Conservation (phyloP, 192 early-diverging fungal species). For the Globomyces pollinis-pini region DNA sequence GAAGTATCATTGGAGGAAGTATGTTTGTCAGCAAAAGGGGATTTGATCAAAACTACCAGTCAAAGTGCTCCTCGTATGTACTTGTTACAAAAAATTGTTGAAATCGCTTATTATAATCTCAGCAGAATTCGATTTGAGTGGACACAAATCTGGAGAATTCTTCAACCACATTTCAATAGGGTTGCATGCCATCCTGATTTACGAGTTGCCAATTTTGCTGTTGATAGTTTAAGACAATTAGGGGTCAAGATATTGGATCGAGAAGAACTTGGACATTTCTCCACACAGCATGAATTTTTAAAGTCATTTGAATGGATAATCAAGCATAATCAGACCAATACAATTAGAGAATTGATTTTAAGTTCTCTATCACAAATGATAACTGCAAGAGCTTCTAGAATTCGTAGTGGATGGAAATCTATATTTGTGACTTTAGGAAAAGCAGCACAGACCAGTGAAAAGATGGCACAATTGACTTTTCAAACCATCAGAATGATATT, state of each 20-base stretch:
- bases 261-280: constrained; percentile 89
- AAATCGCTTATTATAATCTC: constrained; percentile 98
- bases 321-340: constrained; percentile 62
- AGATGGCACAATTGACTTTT: constrained; percentile 70
- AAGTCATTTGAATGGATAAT: constrained; percentile 83
- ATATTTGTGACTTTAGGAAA: constrained; percentile 58
- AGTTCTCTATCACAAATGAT: constrained; percentile 48
- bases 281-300: constrained; percentile 91
- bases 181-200: constrained; percentile 79
- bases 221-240: constrained; percentile 86
- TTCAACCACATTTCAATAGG: constrained; percentile 70
- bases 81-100: constrained; percentile 88
- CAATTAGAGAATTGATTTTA: constrained; percentile 60
- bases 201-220: constrained; percentile 77
- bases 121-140: constrained; percentile 89
- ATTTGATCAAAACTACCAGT: constrained; percentile 5
- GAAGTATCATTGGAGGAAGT: constrained; percentile 85
- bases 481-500: constrained; percentile 55
- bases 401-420: constrained; percentile 66
- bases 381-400: constrained; percentile 63
- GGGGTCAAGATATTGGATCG: constrained; percentile 90
- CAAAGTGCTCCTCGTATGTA: constrained; percentile 66
- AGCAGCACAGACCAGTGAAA: constrained; percentile 67
- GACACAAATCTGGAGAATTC: constrained; percentile 76
- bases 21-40: constrained; percentile 16